phyloP scores from a whole-genome alignment of 2,329 filamentous ascomycete species.

The Trichoderma koningii region DNA sequence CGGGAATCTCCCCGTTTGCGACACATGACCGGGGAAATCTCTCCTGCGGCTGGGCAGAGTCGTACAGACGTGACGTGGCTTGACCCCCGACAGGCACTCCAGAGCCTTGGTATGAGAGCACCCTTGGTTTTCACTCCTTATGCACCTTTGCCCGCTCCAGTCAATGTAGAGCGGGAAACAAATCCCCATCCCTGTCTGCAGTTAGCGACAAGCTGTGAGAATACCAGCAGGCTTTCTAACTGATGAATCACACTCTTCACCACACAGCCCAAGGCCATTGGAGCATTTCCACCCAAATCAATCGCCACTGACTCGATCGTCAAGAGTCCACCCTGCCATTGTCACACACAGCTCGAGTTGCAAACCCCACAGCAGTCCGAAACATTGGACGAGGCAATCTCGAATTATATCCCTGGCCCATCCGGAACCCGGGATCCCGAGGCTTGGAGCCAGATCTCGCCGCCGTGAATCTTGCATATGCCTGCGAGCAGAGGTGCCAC shows the following conservation, averaged over 20 bases:
- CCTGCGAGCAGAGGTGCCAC: conserved; percentile 7
- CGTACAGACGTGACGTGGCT: neutral
- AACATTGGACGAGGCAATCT: conserved; percentile 8
- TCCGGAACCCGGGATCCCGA: conserved; percentile 11
- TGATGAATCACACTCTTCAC: neutral
- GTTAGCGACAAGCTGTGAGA: neutral
- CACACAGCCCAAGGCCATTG: neutral
- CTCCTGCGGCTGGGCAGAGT: neutral
- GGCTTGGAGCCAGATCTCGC: conserved; percentile 4
- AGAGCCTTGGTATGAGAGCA: neutral
- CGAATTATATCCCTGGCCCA: neutral
- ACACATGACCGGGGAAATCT: neutral
- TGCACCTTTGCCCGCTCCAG: neutral
- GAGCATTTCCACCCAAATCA: neutral
- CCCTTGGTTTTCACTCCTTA: neutral
- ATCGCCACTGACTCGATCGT: neutral
- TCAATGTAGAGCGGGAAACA: no score
- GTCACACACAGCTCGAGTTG: conserved; percentile 15
- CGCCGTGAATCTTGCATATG: conserved; percentile 25
- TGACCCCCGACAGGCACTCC: neutral
- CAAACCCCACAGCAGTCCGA: conserved; percentile 5
- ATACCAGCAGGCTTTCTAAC: neutral
- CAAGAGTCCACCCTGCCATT: neutral
- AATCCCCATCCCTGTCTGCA: neutral
- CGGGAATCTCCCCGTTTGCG: conserved; percentile 1